phyloP scores from a whole-genome alignment of 2,329 filamentous ascomycete genomes.

The Fusarium albidum region DNA sequence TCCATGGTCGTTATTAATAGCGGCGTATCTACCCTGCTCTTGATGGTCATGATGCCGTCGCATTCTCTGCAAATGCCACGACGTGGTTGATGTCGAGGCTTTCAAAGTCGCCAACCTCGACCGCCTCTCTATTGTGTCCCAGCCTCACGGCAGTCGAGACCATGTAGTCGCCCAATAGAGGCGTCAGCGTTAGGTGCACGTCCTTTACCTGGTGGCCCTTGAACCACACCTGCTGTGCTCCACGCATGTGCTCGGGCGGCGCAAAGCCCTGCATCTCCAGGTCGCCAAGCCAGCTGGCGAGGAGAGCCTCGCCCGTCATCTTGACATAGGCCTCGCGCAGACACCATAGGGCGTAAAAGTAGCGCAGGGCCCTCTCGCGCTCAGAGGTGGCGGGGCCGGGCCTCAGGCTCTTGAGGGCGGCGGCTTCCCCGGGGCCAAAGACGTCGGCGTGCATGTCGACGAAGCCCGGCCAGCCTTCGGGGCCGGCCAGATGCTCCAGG shows the following conservation, averaged over 20 bases:
- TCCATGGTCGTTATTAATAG: conserved; percentile 9
- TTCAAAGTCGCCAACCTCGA: conserved; percentile 53
- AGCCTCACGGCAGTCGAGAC: conserved; percentile 60
- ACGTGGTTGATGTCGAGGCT: conserved; percentile 55
- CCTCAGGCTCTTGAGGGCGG: conserved; percentile 62
- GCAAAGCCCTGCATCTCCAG: conserved; percentile 73
- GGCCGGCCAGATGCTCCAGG: conserved; percentile 57
- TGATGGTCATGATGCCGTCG: conserved; percentile 1
- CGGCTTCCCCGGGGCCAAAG: conserved; percentile 69
- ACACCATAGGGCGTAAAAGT: conserved; percentile 82
- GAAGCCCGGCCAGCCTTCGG: conserved; percentile 70
- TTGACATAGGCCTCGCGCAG: conserved; percentile 85
- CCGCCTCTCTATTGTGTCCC: conserved; percentile 48
- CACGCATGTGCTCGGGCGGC: conserved; percentile 54
- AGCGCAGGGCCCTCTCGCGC: conserved; percentile 67
- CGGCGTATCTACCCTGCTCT: background rate
- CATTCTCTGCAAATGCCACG: conserved; percentile 52
- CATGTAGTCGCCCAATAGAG: conserved; percentile 62
- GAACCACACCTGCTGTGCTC: conserved; percentile 44
- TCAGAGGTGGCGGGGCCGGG: conserved; percentile 35
- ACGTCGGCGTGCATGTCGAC: conserved; percentile 78
- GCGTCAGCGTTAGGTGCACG: conserved; percentile 46
- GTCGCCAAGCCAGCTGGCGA: conserved; percentile 75
- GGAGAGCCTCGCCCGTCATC: conserved; percentile 79
- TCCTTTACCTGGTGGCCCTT: conserved; percentile 42